These are phyloP conservation scores for Letharia lupina DNA, from an alignment of 495 filamentous ascomycete species.

Conservation along the genomic window DNA sequence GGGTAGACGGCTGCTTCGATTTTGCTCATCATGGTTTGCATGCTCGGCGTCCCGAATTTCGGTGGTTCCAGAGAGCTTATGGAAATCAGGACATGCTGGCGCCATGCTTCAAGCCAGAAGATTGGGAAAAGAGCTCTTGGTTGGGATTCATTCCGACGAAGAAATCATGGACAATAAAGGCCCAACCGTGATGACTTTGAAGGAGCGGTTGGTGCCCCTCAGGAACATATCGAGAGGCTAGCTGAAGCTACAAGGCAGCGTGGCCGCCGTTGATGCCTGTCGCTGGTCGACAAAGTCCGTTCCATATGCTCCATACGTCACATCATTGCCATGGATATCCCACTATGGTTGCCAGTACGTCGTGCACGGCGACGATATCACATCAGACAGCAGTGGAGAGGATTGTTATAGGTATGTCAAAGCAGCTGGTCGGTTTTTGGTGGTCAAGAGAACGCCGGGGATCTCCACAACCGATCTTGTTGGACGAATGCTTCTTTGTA, in stretches of 20 bases:
- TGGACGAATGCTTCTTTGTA: constrained; percentile 92
- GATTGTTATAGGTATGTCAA: constrained; percentile 98
- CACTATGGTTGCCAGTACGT: constrained; percentile 90
- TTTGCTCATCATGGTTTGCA: constrained; percentile 87
- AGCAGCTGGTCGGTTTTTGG: constrained; percentile 78
- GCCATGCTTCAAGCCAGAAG: constrained; percentile 90
- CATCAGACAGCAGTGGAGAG: constrained; percentile 72
- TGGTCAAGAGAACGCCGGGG: constrained; percentile 90
- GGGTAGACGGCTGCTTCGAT: constrained; percentile 98
- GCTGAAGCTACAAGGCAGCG: constrained; percentile 32
- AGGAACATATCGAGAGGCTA: constrained; percentile 27
- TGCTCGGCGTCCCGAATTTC: neutral
- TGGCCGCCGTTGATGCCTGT: constrained; percentile 85
- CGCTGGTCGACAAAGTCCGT: constrained; percentile 84
- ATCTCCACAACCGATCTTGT: constrained; percentile 97
- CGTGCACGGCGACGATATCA: constrained; percentile 87
- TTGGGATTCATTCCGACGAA: constrained; percentile 91
- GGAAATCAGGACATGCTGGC: constrained; percentile 71
- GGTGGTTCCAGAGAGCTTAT: constrained; percentile 13
- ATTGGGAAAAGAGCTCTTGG: constrained; percentile 76
- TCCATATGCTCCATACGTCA: constrained; percentile 88
- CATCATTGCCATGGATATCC: constrained; percentile 82
- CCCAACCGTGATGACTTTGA: constrained; percentile 89
- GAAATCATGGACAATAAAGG: constrained; percentile 94
- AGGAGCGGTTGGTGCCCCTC: constrained; percentile 60